Base-by-base conservation (phyloP, 305 asterid species). In the Fraxinus latifolia region DNA sequence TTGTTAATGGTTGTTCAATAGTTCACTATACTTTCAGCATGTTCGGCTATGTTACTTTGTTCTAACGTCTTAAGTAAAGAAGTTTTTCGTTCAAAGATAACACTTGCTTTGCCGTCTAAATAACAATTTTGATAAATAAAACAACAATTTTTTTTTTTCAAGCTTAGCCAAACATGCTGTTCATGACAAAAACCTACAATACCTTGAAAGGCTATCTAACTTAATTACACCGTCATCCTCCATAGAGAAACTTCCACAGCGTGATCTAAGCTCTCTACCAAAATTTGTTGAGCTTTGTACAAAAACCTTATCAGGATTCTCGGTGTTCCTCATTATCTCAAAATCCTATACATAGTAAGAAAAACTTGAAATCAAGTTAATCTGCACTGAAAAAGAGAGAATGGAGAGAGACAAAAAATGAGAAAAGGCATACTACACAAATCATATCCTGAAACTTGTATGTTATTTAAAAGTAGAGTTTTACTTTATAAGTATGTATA, bases 251-350 rank as follows among this genome's bases (percentile, higher is more conserved):
- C 8, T 77, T 31, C 39, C 50, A 42, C 58, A 19, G 33, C 15
- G 74, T 44, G 82, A 81, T 17, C 76, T 34, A n/a, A 79, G 50
- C 53, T 76, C 34, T 53, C 72, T 39, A 17, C 32, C 79, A 17
- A 50, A 15, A 47, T 25, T 5, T 65, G 81, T 78, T 1, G 86
- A 82, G 14, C 76, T 55, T 7, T 74, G 33, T 58, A 86, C 60
- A 29, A 89, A 81, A 81, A 91, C 65, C 74, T 27, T 74, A 83
- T 87, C 87, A 4, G 50, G 79, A 0, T 79, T 82, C 53, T 60
- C 83, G 15, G 17, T 31, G 78, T 90, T 91, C 78, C 94, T 89
- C 1, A 1, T 36, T 58, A 17, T 83, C 80, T 91, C 95, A 0
- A 65, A 0, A 0, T 84, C 90, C 92, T 90, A 42, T 2, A 65